phyloP scores from a whole-genome alignment of 2,329 filamentous ascomycete species.

The Cladosporium sp. region DNA sequence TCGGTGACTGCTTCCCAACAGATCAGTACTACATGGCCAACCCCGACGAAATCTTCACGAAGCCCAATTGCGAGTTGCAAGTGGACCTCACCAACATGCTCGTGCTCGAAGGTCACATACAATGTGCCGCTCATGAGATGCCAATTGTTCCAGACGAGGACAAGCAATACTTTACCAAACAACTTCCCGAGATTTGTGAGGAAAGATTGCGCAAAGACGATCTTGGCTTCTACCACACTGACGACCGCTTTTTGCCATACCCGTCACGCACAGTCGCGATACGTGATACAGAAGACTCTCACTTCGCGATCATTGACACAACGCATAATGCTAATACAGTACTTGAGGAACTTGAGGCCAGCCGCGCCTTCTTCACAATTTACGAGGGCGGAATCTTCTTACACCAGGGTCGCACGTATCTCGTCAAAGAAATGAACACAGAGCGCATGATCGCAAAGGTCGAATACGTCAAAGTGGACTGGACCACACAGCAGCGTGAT shows the following conservation, averaged over 20 bases:
- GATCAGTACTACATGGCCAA: constrained; percentile 98
- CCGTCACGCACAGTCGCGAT: constrained; percentile 83
- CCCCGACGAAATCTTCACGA: constrained; percentile 87
- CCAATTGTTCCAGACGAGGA: constrained; percentile 79
- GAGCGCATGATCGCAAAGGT: constrained; percentile 81
- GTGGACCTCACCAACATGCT: constrained; percentile 91
- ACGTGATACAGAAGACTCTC: constrained; percentile 82
- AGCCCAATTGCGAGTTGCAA: constrained; percentile 82
- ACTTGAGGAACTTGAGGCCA: constrained; percentile 92
- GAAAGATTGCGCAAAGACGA: constrained; percentile 71
- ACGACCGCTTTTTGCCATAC: constrained; percentile 78
- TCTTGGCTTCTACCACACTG: constrained; percentile 83
- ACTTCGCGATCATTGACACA: constrained; percentile 89
- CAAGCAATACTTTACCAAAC: constrained; percentile 70
- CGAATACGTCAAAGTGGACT: constrained; percentile 84
- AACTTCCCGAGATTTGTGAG: constrained; percentile 65
- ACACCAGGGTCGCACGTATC: constrained; percentile 89
- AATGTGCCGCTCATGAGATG: constrained; percentile 94
- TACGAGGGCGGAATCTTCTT: constrained; percentile 97
- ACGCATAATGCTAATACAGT: constrained; percentile 78
- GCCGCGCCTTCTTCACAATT: constrained; percentile 88
- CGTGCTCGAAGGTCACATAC: constrained; percentile 86
- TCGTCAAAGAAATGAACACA: constrained; percentile 83
- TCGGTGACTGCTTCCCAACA: constrained; percentile 83
- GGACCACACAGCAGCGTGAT: constrained; percentile 89